Conservation (phyloP, 2,329 filamentous ascomycete genomes). For the Macrophomina tecta region DNA sequence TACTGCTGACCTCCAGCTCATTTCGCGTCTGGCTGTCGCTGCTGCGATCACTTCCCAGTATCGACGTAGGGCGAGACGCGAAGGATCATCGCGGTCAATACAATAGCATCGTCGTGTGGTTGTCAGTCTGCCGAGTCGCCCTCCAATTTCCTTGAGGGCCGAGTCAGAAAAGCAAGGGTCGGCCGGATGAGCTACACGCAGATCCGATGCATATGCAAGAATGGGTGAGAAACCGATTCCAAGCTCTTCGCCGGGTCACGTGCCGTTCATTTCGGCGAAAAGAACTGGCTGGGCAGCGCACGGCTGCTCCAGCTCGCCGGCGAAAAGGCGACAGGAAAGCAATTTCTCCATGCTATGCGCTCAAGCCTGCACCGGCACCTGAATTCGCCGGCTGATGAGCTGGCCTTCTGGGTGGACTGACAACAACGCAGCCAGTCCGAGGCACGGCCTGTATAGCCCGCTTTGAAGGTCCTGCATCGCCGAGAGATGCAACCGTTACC, state of each 20-base stretch:
- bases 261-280: conserved; percentile 21
- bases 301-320: not conserved
- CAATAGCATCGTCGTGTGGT: conserved; percentile 4
- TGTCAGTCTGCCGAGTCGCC: not conserved
- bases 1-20: not conserved
- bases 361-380: not conserved
- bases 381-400: not conserved
- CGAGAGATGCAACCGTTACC: conserved; percentile 8
- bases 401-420: conserved; percentile 4
- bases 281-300: conserved; percentile 8
- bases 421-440: conserved; percentile 6
- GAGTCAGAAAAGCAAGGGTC: conserved; percentile 7
- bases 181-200: conserved; percentile 5
- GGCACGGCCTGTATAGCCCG: conserved; percentile 4
- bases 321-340: not conserved
- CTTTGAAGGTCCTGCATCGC: not conserved
- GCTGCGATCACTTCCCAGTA: not conserved
- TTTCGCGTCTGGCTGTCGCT: not conserved
- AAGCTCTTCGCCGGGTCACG: conserved; percentile 6
- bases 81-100: conserved; percentile 11
- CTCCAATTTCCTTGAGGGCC: conserved; percentile 11
- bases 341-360: conserved; percentile 14
- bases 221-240: not conserved
- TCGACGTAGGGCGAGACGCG: not conserved
- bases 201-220: conserved; percentile 7